These are phyloP conservation scores for Phoma sp. DNA, from an alignment of 2,329 filamentous ascomycete genomes.

Conservation along the genomic window DNA sequence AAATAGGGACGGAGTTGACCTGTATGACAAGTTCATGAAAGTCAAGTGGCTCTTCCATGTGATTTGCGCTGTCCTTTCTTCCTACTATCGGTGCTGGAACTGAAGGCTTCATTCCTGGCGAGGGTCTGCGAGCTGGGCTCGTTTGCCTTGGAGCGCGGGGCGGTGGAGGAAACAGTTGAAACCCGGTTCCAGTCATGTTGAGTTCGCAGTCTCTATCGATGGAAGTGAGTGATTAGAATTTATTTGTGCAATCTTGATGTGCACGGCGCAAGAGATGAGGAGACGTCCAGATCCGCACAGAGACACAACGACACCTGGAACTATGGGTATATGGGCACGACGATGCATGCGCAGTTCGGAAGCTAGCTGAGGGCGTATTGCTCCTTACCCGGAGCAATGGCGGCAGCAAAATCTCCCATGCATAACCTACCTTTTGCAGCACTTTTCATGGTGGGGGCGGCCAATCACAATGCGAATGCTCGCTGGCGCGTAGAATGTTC, in stretches of 20 bases:
- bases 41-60: conserved; percentile 38
- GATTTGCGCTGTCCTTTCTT: conserved; percentile 40
- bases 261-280: background rate
- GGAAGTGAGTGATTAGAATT: conserved; percentile 8
- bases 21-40: conserved; percentile 50
- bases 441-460: conserved; percentile 28
- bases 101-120: conserved; percentile 34
- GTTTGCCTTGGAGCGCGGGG: conserved; percentile 43
- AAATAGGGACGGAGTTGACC: conserved; percentile 47
- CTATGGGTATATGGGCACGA: conserved; percentile 17
- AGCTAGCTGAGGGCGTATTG: conserved; percentile 22
- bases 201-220: conserved; percentile 4
- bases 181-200: conserved; percentile 44
- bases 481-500: conserved; percentile 41
- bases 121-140: conserved; percentile 38
- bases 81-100: conserved; percentile 39
- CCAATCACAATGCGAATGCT: conserved; percentile 43
- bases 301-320: conserved; percentile 5
- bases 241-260: background rate
- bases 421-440: conserved; percentile 37
- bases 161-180: conserved; percentile 50
- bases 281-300: background rate
- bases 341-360: conserved; percentile 24
- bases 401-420: conserved; percentile 43
- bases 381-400: conserved; percentile 34